phyloP scores from a whole-genome alignment of 2,329 filamentous ascomycete genomes.

The Nakataea oryzae region DNA sequence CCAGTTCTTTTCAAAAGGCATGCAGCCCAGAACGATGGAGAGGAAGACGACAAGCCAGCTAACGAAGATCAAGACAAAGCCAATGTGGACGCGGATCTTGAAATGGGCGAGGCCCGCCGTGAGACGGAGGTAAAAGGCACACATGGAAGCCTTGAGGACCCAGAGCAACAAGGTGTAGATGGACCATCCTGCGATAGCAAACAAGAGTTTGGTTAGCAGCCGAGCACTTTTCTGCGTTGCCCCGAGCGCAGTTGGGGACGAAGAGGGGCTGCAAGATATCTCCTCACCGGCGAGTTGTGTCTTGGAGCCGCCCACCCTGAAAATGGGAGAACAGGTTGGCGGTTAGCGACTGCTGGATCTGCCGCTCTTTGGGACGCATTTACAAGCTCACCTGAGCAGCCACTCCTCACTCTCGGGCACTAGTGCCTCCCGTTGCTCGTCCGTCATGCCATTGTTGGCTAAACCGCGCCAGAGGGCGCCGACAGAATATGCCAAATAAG shows the following conservation, averaged over 20 bases:
- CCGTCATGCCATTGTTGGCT: conserved; percentile 22
- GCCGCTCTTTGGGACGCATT: neutral
- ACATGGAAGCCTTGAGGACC: conserved; percentile 17
- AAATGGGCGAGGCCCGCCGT: conserved; percentile 17
- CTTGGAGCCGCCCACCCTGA: conserved; percentile 23
- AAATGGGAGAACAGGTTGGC: neutral
- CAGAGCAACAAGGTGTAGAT: conserved; percentile 16
- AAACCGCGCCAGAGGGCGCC: conserved; percentile 17
- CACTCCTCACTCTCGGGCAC: conserved; percentile 17
- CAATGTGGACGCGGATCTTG: conserved; percentile 17
- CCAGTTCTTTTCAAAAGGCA: conserved; percentile 25
- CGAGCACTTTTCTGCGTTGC: neutral
- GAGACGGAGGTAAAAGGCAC: conserved; percentile 19
- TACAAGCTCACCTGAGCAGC: conserved; percentile 12
- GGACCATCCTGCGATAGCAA: conserved; percentile 9
- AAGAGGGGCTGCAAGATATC: neutral
- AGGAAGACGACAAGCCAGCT: conserved; percentile 22
- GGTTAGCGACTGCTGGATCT: too few relatives aligned
- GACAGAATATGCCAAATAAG: conserved; percentile 18
- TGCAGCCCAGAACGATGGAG: conserved; percentile 23
- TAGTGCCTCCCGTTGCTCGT: conserved; percentile 15
- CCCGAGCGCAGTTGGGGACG: neutral
- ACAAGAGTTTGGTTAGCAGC: neutral
- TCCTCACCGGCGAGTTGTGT: conserved; percentile 17
- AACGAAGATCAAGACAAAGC: conserved; percentile 20